Percentiles rank a stretch among this genome's conserved stretches.
Evolutionary conservation across 768 basidiomycete genomes (phyloP).

Genomic region (Filobasidium floriforme): DNA sequence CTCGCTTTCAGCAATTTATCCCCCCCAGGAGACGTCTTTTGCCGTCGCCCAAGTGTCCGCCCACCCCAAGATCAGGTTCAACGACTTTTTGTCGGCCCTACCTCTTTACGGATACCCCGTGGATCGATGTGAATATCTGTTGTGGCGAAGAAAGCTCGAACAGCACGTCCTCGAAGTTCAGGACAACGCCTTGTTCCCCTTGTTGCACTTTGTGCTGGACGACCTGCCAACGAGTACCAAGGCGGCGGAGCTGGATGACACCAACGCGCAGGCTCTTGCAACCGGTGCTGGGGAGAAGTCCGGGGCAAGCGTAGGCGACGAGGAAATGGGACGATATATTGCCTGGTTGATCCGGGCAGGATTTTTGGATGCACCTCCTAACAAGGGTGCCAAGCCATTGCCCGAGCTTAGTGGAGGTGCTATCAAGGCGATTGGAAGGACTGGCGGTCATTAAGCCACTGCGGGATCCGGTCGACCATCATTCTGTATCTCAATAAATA

Average conservation of each 20-base stretch:
- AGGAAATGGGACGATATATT: conserved; percentile 75
- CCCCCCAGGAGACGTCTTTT: conserved; percentile 31
- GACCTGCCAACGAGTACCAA: conserved; percentile 96
- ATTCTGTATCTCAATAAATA: too few relatives aligned
- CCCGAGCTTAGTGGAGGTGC: conserved; percentile 39
- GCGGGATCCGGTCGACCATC: too few relatives aligned
- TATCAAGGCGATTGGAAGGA: conserved; percentile 42
- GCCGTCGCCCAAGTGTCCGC: conserved; percentile 65
- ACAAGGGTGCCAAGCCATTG: conserved; percentile 33
- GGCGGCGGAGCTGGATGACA: conserved; percentile 78
- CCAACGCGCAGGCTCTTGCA: conserved; percentile 66
- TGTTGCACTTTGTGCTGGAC: conserved; percentile 93
- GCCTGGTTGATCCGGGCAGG: conserved; percentile 82
- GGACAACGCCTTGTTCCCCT: conserved; percentile 93
- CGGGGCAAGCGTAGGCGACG: conserved; percentile 61
- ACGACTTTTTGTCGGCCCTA: conserved; percentile 68
- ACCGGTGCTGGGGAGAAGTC: conserved; percentile 46
- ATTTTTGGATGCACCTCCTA: conserved; percentile 57
- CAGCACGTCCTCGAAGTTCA: conserved; percentile 88
- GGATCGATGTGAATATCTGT: conserved; percentile 72
- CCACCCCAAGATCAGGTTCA: conserved; percentile 78
- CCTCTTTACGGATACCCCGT: conserved; percentile 71
- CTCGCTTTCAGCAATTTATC: conserved; percentile 62
- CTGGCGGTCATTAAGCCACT: conserved; percentile 15
- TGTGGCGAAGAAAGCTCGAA: conserved; percentile 86